A percentile compares a stretch with the other conserved stretches of the same genome.
Evolutionary conservation across 257 asterid genomes (phyloP).

Genomic region (Solanum ossicruentum): DNA sequence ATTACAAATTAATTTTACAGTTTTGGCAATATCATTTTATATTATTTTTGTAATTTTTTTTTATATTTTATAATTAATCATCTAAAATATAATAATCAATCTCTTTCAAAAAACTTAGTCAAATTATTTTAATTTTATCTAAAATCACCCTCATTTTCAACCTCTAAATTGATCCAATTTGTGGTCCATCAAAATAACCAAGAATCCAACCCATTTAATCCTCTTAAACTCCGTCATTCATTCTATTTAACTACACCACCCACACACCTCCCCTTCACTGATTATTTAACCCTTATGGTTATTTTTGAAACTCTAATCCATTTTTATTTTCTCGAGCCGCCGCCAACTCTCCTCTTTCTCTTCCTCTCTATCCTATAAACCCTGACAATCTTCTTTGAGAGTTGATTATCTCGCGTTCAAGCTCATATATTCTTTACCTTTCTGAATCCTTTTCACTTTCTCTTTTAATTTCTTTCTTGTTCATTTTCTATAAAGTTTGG

Average conservation of each 20-base stretch:
- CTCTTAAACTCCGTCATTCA: no score
- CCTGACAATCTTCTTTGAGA: neutral
- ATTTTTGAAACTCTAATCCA: neutral
- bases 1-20: no score
- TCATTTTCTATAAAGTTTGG: no score
- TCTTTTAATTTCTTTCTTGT: no score
- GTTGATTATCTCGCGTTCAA: no score
- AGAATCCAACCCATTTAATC: neutral
- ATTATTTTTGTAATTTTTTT: no score
- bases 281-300: no score
- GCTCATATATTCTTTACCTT: neutral
- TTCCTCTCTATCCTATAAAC: neutral
- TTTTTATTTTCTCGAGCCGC: neutral
- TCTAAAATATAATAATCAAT: neutral
- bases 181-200: no score
- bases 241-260: neutral
- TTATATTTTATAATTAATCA: neutral
- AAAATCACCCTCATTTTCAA: neutral
- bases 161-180: no score
- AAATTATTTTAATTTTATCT: neutral
- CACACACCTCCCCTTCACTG: no score
- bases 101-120: neutral
- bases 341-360: neutral
- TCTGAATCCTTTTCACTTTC: neutral
- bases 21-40: no score